These are phyloP conservation scores for Whalleya microplaca DNA, from an alignment of 2,329 filamentous ascomycete genomes.

Conservation along the genomic window DNA sequence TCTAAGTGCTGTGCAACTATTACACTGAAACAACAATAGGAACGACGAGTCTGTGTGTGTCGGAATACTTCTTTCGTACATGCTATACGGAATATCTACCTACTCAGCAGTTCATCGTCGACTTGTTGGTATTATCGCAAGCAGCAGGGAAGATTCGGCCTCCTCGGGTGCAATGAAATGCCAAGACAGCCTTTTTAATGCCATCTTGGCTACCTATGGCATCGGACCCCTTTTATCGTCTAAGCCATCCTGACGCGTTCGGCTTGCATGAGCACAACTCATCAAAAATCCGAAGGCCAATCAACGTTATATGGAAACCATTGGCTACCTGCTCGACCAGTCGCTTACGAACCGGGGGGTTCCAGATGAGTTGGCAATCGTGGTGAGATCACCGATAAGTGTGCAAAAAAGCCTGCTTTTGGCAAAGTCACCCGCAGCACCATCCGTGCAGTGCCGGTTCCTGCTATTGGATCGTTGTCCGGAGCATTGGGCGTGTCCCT, in stretches of 20 bases:
- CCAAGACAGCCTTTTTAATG: slow-evolving; percentile 16
- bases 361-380: slow-evolving; percentile 29
- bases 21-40: slow-evolving; percentile 11
- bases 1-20: slow-evolving; percentile 21
- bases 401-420: slow-evolving; percentile 24
- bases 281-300: slow-evolving; percentile 28
- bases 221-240: slow-evolving; percentile 13
- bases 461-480: slow-evolving; percentile 14
- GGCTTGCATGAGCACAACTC: slow-evolving; percentile 26
- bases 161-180: neutral
- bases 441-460: slow-evolving; percentile 19
- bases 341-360: slow-evolving; percentile 17
- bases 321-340: slow-evolving; percentile 21
- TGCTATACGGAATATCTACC: too few species aligned
- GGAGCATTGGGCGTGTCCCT: slow-evolving; percentile 15
- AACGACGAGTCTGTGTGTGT: slow-evolving; percentile 12
- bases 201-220: neutral
- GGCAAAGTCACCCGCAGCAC: slow-evolving; percentile 13
- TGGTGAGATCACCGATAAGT: slow-evolving; percentile 22
- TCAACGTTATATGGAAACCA: slow-evolving; percentile 20
- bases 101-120: neutral
- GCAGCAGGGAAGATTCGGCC: neutral
- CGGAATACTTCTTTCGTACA: neutral
- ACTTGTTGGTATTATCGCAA: neutral
- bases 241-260: slow-evolving; percentile 12